phyloP scores from a whole-genome alignment of 148 eudicot genomes.

The Spergularia bocconei region DNA sequence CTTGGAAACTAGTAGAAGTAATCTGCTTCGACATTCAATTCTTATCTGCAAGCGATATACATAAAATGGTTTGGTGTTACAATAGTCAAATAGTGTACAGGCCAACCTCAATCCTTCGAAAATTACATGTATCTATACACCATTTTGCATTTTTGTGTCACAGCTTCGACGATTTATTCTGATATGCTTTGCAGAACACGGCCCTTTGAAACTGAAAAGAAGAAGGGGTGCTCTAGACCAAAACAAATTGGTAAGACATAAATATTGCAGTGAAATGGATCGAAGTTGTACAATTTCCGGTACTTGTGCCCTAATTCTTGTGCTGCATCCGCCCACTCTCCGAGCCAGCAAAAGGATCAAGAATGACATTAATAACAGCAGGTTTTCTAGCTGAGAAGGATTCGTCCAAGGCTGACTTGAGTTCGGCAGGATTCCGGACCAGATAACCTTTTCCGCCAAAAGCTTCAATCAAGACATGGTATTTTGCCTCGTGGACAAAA shows the following conservation, averaged over 20 bases:
- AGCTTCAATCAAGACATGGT: slow-evolving; percentile 72
- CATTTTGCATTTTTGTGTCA: neutral
- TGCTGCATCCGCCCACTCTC: slow-evolving; percentile 96
- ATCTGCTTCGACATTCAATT: neutral
- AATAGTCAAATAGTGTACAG: slow-evolving; percentile 6
- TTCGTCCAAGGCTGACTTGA: slow-evolving; percentile 71
- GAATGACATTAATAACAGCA: slow-evolving; percentile 80
- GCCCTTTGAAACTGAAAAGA: neutral
- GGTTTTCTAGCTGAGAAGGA: slow-evolving; percentile 79
- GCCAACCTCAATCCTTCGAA: neutral
- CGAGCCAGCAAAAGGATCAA: slow-evolving; percentile 90
- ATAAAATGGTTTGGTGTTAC: neutral
- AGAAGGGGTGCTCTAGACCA: neutral
- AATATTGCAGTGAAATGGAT: neutral
- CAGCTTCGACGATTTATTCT: slow-evolving; percentile 11
- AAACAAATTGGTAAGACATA: neutral
- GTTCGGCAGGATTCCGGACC: slow-evolving; percentile 64
- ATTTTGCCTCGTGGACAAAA: slow-evolving; percentile 73
- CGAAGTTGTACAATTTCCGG: neutral
- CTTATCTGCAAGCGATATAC: slow-evolving; percentile 1
- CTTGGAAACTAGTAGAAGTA: neutral
- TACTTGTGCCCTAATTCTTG: slow-evolving; percentile 60
- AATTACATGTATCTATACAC: neutral
- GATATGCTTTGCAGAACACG: neutral
- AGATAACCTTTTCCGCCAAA: slow-evolving; percentile 94